A percentile compares a stretch with the other conserved stretches of the same genome.
phyloP scores from a whole-genome alignment of 495 filamentous ascomycete genomes.

The Aspergillus leporis region DNA sequence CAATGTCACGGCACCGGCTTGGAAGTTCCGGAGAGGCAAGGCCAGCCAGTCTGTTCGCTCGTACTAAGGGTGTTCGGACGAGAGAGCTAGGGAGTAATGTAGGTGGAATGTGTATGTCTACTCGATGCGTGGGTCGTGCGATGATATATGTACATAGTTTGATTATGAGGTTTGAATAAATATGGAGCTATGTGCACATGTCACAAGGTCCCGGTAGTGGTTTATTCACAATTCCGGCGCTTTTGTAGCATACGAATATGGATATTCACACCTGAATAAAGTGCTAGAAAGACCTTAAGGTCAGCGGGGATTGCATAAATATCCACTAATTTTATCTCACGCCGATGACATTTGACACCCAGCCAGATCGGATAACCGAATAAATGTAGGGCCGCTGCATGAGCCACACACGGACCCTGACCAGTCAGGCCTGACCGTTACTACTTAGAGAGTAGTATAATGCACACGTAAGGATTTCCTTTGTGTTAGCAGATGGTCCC shows the following conservation, averaged over 20 bases:
- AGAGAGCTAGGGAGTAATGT: neutral
- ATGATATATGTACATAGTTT: constrained; percentile 4
- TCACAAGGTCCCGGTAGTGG: neutral
- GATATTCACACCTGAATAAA: neutral
- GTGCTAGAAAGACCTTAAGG: neutral
- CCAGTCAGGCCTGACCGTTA: neutral
- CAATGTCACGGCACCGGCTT: constrained; percentile 3
- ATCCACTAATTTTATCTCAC: neutral
- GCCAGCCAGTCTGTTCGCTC: constrained; percentile 1
- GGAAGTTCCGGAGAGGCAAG: neutral
- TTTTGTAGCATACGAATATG: neutral
- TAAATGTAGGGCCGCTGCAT: neutral
- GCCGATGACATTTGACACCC: neutral
- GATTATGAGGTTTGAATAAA: neutral
- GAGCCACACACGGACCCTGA: neutral
- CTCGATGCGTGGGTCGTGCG: neutral
- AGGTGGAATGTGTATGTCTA: neutral
- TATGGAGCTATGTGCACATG: neutral
- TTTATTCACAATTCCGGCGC: neutral
- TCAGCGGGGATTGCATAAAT: neutral
- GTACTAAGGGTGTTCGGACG: neutral
- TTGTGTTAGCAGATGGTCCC: neutral
- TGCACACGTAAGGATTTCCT: neutral
- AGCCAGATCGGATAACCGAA: neutral
- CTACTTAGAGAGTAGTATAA: neutral